Evolutionary conservation across 371 early-diverging fungal species (phyloP).

Genomic region (Dichotomocladium elegans): DNA sequence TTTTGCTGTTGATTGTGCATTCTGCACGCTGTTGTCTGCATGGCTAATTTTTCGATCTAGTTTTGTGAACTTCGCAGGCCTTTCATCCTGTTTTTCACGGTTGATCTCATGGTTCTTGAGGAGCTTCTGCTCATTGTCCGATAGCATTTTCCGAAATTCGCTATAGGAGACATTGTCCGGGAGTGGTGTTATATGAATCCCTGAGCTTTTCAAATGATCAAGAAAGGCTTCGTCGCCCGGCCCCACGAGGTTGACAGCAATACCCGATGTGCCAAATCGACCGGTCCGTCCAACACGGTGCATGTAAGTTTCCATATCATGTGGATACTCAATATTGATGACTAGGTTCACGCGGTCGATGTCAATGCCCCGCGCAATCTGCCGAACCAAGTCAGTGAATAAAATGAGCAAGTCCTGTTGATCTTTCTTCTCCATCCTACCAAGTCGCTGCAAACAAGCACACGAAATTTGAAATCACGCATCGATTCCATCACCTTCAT

Average conservation of each 20-base stretch:
- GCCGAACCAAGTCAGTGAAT: background rate
- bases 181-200: conserved; percentile 18
- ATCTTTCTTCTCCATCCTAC: conserved; percentile 27
- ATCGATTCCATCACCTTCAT: conserved; percentile 62
- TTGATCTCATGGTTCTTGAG: conserved; percentile 13
- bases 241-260: conserved; percentile 38
- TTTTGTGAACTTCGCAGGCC: conserved; percentile 5
- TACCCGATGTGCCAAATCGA: conserved; percentile 83
- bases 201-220: conserved; percentile 10
- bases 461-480: conserved; percentile 61
- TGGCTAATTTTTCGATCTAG: background rate
- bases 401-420: background rate
- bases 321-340: conserved; percentile 95
- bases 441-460: conserved; percentile 78
- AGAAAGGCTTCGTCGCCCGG: conserved; percentile 26
- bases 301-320: conserved; percentile 90
- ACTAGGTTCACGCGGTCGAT: conserved; percentile 96
- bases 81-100: conserved; percentile 1
- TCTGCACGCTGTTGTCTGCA: background rate
- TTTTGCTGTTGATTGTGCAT: too few species aligned
- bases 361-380: conserved; percentile 97
- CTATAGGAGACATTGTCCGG: conserved; percentile 34
- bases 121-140: conserved; percentile 22
- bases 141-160: conserved; percentile 27
- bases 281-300: conserved; percentile 99